Evolutionary conservation across 2,329 filamentous ascomycete species (phyloP).

Genomic region (Phialocephala sp.): DNA sequence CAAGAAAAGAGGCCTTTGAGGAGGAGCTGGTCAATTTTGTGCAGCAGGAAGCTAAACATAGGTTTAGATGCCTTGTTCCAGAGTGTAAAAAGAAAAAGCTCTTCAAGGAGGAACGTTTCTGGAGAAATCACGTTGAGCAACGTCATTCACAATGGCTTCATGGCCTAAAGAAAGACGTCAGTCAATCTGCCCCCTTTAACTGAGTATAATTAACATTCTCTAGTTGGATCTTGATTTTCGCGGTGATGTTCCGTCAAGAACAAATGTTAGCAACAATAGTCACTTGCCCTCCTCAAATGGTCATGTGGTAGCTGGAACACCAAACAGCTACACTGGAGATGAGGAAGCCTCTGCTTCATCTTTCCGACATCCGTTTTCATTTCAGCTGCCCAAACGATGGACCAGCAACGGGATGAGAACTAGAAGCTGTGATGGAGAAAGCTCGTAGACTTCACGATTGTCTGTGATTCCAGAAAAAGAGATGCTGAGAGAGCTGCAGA

Average conservation of each 20-base stretch:
- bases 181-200: slow-evolving; percentile 49
- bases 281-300: too few species aligned
- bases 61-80: slow-evolving; percentile 94
- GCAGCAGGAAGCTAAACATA: slow-evolving; percentile 97
- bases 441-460: neutral
- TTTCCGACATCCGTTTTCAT: too few species aligned
- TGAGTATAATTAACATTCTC: slow-evolving; percentile 43
- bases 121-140: slow-evolving; percentile 98
- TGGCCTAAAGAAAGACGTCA: slow-evolving; percentile 79
- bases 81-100: slow-evolving; percentile 95
- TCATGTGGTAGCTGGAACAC: too few species aligned
- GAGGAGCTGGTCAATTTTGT: slow-evolving; percentile 87
- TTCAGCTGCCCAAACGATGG: too few species aligned
- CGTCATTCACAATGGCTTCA: slow-evolving; percentile 89
- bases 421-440: neutral
- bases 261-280: too few species aligned
- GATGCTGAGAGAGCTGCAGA: neutral
- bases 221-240: slow-evolving; percentile 78
- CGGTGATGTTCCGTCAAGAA: too few species aligned
- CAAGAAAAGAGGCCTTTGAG: slow-evolving; percentile 81
- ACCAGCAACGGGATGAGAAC: neutral
- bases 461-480: neutral
- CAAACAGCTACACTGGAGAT: too few species aligned
- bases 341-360: too few species aligned
- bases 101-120: slow-evolving; percentile 97